Percentiles rank a stretch among this genome's conserved stretches.
phyloP scores from a whole-genome alignment of 805 yeast species.

The Huiozyma sinensis region DNA sequence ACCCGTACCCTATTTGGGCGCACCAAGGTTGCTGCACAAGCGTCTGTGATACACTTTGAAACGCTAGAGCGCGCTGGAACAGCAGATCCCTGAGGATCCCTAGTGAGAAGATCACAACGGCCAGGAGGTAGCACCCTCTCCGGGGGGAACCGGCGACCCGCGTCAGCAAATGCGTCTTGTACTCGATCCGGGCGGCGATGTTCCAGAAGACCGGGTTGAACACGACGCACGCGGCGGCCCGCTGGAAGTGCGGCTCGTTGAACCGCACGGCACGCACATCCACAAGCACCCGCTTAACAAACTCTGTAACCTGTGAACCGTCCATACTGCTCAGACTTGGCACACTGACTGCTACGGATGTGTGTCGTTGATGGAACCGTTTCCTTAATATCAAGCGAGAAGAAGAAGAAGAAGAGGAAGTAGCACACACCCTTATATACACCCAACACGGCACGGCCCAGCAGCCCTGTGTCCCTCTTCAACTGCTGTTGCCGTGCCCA shows the following conservation, averaged over 20 bases:
- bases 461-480: too few relatives aligned
- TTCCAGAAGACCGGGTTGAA: conserved; percentile 98
- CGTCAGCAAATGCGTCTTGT: conserved; percentile 65
- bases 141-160: conserved; percentile 61
- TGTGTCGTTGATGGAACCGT: too few relatives aligned
- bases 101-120: conserved; percentile 69
- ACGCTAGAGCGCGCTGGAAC: conserved; percentile 56
- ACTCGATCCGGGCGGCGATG: conserved; percentile 78
- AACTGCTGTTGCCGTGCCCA: too few relatives aligned
- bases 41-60: conserved; percentile 60
- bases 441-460: too few relatives aligned
- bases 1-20: conserved; percentile 41
- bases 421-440: too few relatives aligned
- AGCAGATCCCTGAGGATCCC: conserved; percentile 76
- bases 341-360: too few relatives aligned
- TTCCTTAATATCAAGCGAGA: too few relatives aligned
- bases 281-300: too few relatives aligned
- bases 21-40: conserved; percentile 19
- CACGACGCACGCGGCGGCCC: conserved; percentile 55
- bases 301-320: too few relatives aligned
- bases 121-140: conserved; percentile 77
- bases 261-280: conserved; percentile 7
- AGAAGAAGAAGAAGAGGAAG: too few relatives aligned
- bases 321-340: too few relatives aligned
- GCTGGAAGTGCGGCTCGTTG: conserved; percentile 19